A percentile compares a stretch with the other conserved stretches of the same genome.
phyloP scores from a whole-genome alignment of 2,329 filamentous ascomycete species.

The Penicillium brasilianum region DNA sequence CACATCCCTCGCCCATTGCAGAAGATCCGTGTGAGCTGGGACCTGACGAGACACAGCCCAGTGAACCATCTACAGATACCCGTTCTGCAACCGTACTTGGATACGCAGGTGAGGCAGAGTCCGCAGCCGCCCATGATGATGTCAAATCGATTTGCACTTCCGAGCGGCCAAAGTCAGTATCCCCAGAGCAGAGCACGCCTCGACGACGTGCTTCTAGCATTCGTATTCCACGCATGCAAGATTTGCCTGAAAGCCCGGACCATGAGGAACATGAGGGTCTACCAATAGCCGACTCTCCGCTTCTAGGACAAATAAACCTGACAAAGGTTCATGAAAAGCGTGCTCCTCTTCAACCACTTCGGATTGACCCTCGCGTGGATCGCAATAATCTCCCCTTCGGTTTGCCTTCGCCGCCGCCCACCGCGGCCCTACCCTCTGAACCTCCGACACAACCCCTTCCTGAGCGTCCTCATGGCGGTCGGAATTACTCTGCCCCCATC shows the following conservation, averaged over 20 bases:
- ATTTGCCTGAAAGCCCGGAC: slow-evolving; percentile 19
- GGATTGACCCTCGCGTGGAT: slow-evolving; percentile 21
- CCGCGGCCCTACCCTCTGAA: slow-evolving; percentile 31
- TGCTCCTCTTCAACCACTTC: slow-evolving; percentile 15
- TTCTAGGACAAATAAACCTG: slow-evolving; percentile 22
- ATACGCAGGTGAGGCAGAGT: slow-evolving; percentile 12
- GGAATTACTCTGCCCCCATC: slow-evolving; percentile 27
- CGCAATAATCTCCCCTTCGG: slow-evolving; percentile 29
- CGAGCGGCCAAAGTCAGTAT: slow-evolving; percentile 23
- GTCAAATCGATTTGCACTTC: slow-evolving; percentile 11
- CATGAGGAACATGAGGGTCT: slow-evolving; percentile 14
- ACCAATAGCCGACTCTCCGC: slow-evolving; percentile 30
- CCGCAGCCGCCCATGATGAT: slow-evolving; percentile 16
- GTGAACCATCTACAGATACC: not conserved
- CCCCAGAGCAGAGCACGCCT: slow-evolving; percentile 19
- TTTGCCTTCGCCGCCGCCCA: slow-evolving; percentile 35
- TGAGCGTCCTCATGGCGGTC: slow-evolving; percentile 16
- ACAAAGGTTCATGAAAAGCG: slow-evolving; percentile 18
- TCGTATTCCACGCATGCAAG: slow-evolving; percentile 22
- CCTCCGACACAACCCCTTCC: slow-evolving; percentile 24
- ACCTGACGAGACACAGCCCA: not conserved
- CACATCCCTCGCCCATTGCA: slow-evolving; percentile 23
- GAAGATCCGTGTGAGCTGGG: slow-evolving; percentile 20
- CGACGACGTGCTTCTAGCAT: slow-evolving; percentile 24
- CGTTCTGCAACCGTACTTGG: slow-evolving; percentile 19